A percentile compares a stretch with the other conserved stretches of the same genome.
Conservation (phyloP, 345 rosid genomes). For the Gossypioides kirkii region DNA sequence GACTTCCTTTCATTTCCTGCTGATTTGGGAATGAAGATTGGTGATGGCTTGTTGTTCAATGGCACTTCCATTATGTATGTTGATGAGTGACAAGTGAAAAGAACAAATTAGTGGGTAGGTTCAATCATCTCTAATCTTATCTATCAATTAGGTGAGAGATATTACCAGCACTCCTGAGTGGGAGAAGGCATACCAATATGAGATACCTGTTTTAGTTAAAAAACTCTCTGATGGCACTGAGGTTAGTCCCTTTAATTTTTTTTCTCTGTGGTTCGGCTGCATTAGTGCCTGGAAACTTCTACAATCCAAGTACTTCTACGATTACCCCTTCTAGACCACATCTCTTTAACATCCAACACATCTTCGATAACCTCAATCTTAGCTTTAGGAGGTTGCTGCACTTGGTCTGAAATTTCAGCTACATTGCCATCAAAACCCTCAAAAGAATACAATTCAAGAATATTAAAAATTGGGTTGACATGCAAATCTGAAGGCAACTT, state of each 20-base stretch:
- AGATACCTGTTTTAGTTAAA: constrained; percentile 76
- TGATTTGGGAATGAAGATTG: not conserved
- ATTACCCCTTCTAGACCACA: too few relatives aligned
- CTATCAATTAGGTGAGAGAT: constrained; percentile 49
- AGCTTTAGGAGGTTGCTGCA: too few relatives aligned
- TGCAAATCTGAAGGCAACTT: not conserved
- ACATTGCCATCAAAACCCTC: not conserved
- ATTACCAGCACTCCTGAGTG: constrained; percentile 69
- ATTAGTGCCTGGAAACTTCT: too few relatives aligned
- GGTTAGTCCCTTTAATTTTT: constrained; percentile 28
- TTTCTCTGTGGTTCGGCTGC: not conserved
- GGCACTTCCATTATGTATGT: too few relatives aligned
- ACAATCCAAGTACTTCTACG: too few relatives aligned
- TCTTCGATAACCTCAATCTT: too few relatives aligned
- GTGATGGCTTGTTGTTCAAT: not conserved
- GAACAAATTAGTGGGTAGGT: too few relatives aligned
- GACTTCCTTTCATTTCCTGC: not conserved
- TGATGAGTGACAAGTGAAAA: too few relatives aligned
- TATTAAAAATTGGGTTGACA: not conserved
- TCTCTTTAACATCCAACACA: too few relatives aligned
- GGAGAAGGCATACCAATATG: constrained; percentile 77
- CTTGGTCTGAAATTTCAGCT: not conserved
- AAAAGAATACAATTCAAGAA: not conserved
- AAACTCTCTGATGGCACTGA: constrained; percentile 58
- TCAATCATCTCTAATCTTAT: too few relatives aligned